phyloP scores from a whole-genome alignment of 129 eudicot species.

The Flaveria sonorensis region DNA sequence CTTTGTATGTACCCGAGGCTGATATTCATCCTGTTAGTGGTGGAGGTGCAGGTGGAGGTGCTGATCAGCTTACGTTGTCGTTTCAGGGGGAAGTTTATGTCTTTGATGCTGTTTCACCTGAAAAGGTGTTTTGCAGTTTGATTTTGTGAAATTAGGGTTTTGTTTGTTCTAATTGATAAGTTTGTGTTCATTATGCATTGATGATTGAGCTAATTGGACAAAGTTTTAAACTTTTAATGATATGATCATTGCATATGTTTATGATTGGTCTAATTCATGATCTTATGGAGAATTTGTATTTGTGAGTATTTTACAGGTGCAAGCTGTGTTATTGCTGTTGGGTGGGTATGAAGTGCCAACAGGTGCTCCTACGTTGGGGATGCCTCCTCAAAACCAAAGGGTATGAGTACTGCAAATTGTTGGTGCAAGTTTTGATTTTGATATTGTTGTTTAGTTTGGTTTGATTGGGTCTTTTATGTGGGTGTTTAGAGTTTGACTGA shows the following conservation, averaged over 20 bases:
- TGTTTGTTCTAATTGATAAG: neutral
- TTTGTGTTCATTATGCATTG: conserved; percentile 2
- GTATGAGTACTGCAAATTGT: conserved; percentile 38
- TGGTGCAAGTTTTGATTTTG: conserved; percentile 12
- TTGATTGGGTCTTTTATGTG: conserved; percentile 14
- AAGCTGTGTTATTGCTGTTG: conserved; percentile 87
- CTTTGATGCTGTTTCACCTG: conserved; percentile 84
- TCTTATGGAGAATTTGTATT: neutral
- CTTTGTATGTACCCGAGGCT: conserved; percentile 44
- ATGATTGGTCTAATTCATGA: conserved; percentile 8
- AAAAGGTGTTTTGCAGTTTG: conserved; percentile 48
- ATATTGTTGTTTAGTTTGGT: neutral
- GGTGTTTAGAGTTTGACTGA: conserved; percentile 52
- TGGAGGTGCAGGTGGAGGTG: conserved; percentile 38
- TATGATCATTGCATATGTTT: neutral
- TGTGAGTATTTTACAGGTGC: conserved; percentile 60
- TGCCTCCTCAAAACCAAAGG: conserved; percentile 70
- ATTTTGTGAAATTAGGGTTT: neutral
- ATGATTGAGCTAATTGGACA: neutral
- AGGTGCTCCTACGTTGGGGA: conserved; percentile 63
- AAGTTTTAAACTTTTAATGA: too few relatives aligned
- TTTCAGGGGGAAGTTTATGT: conserved; percentile 90
- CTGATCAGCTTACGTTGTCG: conserved; percentile 83
- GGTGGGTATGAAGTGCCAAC: conserved; percentile 93
- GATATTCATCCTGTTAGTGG: conserved; percentile 35